A percentile compares a stretch with the other conserved stretches of the same genome.
Evolutionary conservation across 257 asterid species (phyloP).

Genomic region (Scutellaria barbata): DNA sequence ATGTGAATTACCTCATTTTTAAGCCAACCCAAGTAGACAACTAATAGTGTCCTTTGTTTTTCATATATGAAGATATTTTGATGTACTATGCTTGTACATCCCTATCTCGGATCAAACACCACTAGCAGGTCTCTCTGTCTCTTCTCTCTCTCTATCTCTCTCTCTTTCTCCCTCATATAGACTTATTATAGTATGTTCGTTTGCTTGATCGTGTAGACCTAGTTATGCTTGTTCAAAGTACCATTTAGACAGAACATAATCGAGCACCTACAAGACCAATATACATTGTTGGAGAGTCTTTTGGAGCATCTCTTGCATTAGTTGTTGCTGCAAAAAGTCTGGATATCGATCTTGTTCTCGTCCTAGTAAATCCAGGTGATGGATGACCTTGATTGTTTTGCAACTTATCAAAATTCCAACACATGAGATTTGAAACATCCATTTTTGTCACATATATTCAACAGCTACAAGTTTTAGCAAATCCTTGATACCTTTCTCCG

Average conservation of each 20-base stretch:
- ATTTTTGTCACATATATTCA: neutral
- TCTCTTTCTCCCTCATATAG: neutral
- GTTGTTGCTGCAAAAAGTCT: constrained; percentile 64
- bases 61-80: constrained; percentile 48
- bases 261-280: constrained; percentile 49
- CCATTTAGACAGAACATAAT: constrained; percentile 44
- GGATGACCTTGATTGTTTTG: neutral
- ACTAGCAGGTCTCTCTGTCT: constrained; percentile 46
- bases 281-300: constrained; percentile 64
- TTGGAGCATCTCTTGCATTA: constrained; percentile 66
- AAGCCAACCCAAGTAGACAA: too few species aligned
- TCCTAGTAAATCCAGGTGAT: constrained; percentile 66
- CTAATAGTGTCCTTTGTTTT: neutral
- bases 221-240: constrained; percentile 48
- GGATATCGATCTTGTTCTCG: constrained; percentile 50
- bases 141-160: neutral
- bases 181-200: too few species aligned
- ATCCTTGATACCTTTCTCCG: constrained; percentile 44
- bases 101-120: constrained; percentile 56
- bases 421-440: neutral
- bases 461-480: constrained; percentile 54
- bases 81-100: constrained; percentile 62
- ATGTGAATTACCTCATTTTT: too few species aligned
- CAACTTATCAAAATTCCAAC: neutral
- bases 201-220: constrained; percentile 14